Conservation (phyloP, 371 early-diverging fungal species). For the Basidiobolus meristosporus region DNA sequence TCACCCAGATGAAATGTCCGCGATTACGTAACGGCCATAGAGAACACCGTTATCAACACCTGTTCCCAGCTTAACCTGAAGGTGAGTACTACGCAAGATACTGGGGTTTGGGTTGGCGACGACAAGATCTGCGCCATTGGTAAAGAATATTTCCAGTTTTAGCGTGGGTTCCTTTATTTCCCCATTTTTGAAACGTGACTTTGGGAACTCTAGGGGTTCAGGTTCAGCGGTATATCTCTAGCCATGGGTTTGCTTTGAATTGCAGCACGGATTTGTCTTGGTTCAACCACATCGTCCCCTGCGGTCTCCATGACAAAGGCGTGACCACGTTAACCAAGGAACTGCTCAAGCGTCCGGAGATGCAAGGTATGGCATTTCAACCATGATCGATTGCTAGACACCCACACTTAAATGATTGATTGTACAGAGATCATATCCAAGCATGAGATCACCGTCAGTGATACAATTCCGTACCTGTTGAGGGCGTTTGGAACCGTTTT, state of each 20-base stretch:
- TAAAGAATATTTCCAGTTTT: slow-evolving; percentile 3
- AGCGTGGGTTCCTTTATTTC: background rate
- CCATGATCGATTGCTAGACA: too few relatives aligned
- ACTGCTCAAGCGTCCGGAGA: slow-evolving; percentile 4
- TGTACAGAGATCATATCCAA: too few relatives aligned
- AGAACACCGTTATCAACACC: slow-evolving; percentile 51
- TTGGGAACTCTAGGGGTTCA: slow-evolving; percentile 50
- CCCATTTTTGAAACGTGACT: background rate
- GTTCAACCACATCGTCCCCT: slow-evolving; percentile 80
- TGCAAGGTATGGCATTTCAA: too few relatives aligned
- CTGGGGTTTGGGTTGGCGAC: slow-evolving; percentile 72
- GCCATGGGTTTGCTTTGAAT: slow-evolving; percentile 87
- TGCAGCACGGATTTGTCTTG: slow-evolving; percentile 68
- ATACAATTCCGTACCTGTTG: too few relatives aligned
- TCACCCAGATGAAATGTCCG: slow-evolving; percentile 20
- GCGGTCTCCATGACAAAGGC: slow-evolving; percentile 62
- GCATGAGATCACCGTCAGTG: too few relatives aligned
- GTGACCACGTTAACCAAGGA: slow-evolving; percentile 54
- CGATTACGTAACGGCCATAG: slow-evolving; percentile 63
- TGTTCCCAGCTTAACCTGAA: slow-evolving; percentile 40
- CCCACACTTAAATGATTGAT: too few relatives aligned
- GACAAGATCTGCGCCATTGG: slow-evolving; percentile 59
- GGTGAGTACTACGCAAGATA: slow-evolving; percentile 48
- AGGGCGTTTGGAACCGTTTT: too few relatives aligned
- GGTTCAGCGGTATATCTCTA: slow-evolving; percentile 71